Conservation (phyloP, 139 green algal genomes). For the Spirogloea muscicola region DNA sequence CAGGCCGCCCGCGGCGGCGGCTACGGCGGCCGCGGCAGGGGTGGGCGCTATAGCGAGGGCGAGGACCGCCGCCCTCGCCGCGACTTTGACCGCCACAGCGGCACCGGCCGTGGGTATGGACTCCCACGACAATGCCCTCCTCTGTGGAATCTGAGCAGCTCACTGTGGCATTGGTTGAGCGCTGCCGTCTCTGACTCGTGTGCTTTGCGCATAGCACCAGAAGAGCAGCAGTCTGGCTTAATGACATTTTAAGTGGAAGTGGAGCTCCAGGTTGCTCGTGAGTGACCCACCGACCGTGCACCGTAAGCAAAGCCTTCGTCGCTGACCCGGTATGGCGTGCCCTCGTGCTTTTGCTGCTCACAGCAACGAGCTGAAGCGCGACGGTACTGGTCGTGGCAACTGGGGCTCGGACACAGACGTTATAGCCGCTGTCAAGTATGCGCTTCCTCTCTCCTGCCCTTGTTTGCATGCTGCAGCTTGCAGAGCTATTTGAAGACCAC, state of each 20-base stretch:
- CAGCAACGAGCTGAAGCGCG: slow-evolving; percentile 41
- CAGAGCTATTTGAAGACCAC: no score
- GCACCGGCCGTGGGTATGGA: slow-evolving; percentile 42
- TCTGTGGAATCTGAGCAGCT: no score
- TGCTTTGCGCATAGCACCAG: background rate
- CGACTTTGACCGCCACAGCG: slow-evolving; percentile 33
- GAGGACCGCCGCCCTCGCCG: slow-evolving; percentile 9
- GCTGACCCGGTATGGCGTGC: background rate
- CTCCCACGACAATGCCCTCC: no score
- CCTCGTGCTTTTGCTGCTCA: background rate
- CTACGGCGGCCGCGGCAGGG: background rate
- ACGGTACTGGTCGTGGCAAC: slow-evolving; percentile 35
- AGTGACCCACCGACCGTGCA: no score
- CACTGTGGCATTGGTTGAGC: no score
- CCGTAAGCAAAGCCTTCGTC: background rate
- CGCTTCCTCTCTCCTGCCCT: no score
- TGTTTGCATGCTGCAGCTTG: no score
- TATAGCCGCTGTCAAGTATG: no score
- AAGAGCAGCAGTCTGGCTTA: background rate
- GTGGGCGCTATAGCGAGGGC: slow-evolving; percentile 5
- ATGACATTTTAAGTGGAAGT: background rate
- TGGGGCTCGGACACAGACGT: no score
- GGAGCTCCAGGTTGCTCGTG: no score
- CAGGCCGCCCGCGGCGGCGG: slow-evolving; percentile 5
- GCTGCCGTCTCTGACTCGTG: no score